These are phyloP conservation scores for Trichoderma erinaceum DNA, from an alignment of 495 filamentous ascomycete genomes.

Conservation along the genomic window DNA sequence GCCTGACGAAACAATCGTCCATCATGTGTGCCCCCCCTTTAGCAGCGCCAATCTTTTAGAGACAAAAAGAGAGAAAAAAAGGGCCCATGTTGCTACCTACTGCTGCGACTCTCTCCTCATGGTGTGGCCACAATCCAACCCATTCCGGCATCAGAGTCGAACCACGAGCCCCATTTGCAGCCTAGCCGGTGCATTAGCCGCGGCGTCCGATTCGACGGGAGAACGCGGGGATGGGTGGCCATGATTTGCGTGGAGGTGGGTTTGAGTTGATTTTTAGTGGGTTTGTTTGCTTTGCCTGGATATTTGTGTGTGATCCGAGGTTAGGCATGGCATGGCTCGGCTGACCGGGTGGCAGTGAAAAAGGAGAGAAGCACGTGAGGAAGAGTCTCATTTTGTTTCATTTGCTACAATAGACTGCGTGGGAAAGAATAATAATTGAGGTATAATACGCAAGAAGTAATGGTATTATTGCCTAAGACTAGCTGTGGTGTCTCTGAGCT, in stretches of 20 bases:
- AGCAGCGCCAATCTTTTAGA: no score
- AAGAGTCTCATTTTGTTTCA: not conserved
- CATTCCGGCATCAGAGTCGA: no score
- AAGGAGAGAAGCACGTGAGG: not conserved
- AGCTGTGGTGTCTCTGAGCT: no score
- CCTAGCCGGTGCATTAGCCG: not conserved
- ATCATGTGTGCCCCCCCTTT: no score
- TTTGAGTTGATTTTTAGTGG: not conserved
- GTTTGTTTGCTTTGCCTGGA: not conserved
- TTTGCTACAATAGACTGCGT: not conserved
- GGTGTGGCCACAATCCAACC: no score
- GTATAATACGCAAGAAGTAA: no score
- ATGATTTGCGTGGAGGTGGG: not conserved
- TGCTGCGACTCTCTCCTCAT: no score
- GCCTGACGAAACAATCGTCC: no score
- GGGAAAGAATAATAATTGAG: no score
- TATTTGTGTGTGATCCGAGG: not conserved
- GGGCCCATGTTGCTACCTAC: no score
- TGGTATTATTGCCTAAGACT: no score
- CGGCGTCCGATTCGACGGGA: constrained; percentile 12
- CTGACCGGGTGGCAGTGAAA: not conserved
- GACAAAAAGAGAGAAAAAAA: no score
- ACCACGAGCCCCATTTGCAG: not conserved
- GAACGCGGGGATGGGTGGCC: constrained; percentile 5
- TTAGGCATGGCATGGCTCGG: not conserved